A percentile compares a stretch with the other conserved stretches of the same genome.
phyloP scores from a whole-genome alignment of 768 basidiomycete genomes.

The Strobilomyces echinocephalus region DNA sequence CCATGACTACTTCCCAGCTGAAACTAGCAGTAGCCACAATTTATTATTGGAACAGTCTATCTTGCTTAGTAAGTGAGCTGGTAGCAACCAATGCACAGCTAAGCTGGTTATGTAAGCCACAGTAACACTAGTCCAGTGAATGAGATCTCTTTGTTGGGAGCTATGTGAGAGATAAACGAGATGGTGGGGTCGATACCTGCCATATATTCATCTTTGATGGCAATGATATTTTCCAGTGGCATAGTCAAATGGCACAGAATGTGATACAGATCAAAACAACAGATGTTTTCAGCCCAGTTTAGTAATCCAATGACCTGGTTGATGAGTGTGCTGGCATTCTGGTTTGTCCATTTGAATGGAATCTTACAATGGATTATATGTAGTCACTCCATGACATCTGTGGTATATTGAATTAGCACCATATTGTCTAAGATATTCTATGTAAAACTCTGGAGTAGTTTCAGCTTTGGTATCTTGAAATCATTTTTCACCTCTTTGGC shows the following conservation, averaged over 20 bases:
- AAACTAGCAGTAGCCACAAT: too few relatives aligned
- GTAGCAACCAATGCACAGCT: too few relatives aligned
- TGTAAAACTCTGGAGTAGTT: not conserved
- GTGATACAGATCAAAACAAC: not conserved
- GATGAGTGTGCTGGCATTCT: not conserved
- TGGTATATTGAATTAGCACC: not conserved
- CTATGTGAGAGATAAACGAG: not conserved
- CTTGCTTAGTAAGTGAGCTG: too few relatives aligned
- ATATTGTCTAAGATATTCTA: not conserved
- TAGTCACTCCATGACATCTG: not conserved
- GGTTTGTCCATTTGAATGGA: not conserved
- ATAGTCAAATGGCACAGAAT: not conserved
- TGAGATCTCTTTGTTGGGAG: too few relatives aligned
- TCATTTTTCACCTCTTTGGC: not conserved
- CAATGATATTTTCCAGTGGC: not conserved
- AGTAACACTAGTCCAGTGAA: too few relatives aligned
- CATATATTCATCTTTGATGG: not conserved
- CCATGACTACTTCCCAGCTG: too few relatives aligned
- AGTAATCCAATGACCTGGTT: not conserved
- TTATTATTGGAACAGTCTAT: too few relatives aligned
- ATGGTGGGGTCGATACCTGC: not conserved
- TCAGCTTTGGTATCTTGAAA: not conserved
- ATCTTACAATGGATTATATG: not conserved
- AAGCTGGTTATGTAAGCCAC: too few relatives aligned
- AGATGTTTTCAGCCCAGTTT: not conserved